A percentile compares a stretch with the other conserved stretches of the same genome.
Evolutionary conservation across 495 filamentous ascomycete species (phyloP).

Genomic region (Saxophila tyrrhenica): DNA sequence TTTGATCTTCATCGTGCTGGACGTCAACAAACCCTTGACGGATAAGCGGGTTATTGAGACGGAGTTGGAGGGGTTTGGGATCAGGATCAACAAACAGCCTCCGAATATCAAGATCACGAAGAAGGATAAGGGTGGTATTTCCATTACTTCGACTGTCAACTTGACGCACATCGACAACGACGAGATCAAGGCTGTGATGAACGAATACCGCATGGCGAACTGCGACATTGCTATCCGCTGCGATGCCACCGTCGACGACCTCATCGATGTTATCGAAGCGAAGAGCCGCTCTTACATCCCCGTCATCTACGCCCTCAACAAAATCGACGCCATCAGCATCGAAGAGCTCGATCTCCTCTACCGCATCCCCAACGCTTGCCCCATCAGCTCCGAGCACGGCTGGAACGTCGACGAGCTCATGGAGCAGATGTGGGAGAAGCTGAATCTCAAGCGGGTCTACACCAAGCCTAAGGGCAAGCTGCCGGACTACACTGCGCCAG

Average conservation of each 20-base stretch:
- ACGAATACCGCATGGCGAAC: slow-evolving; percentile 91
- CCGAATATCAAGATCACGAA: slow-evolving; percentile 98
- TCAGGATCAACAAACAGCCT: slow-evolving; percentile 92
- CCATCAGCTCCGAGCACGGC: slow-evolving; percentile 94
- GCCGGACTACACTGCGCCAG: slow-evolving; percentile 85
- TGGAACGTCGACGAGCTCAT: slow-evolving; percentile 97
- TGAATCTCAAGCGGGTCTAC: slow-evolving; percentile 83
- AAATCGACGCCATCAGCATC: slow-evolving; percentile 96
- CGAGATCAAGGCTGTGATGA: slow-evolving; percentile 96
- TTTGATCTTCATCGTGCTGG: slow-evolving; percentile 95
- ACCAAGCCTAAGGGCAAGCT: slow-evolving; percentile 95
- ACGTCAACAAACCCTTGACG: slow-evolving; percentile 95
- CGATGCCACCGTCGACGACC: slow-evolving; percentile 81
- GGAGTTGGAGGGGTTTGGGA: slow-evolving; percentile 96
- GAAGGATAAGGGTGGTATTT: slow-evolving; percentile 96
- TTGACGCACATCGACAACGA: slow-evolving; percentile 87
- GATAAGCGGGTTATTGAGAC: slow-evolving; percentile 94
- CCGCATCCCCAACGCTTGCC: slow-evolving; percentile 89
- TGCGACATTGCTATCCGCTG: slow-evolving; percentile 96
- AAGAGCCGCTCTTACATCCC: slow-evolving; percentile 94
- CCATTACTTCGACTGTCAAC: slow-evolving; percentile 83
- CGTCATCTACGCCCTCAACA: slow-evolving; percentile 96
- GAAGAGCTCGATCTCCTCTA: slow-evolving; percentile 94
- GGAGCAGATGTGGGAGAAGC: slow-evolving; percentile 97
- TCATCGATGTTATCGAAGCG: slow-evolving; percentile 93